Evolutionary conservation across 140 eudicot species (phyloP), one percentile per base, ranked within the genome.

Genomic region (Ambrosia hybrid): DNA sequence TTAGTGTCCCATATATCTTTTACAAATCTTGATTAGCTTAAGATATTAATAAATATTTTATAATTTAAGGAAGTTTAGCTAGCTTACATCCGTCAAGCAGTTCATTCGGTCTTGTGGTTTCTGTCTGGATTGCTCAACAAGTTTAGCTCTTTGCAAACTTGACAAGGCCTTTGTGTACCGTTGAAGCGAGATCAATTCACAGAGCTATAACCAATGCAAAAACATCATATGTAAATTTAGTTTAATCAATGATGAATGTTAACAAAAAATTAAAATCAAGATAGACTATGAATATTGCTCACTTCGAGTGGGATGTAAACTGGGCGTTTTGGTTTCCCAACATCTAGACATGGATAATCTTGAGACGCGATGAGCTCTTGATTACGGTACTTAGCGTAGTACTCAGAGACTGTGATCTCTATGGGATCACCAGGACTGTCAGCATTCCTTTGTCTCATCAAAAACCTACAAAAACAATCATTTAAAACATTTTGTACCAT

Each of bases 31-130:
- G 6, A 70, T 41, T 30, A 30, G 2, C 34, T 1, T 30, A 30
- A 30, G 0, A 30, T 30, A 30, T 30, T 30, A 30, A 30, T 30
- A 0, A 30, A 21, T 21, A 21, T 21, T 55, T 52, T 14, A 3
- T 3, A 3, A 49, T 3, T 3, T 21, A 6, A 57, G 61, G 51
- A 48, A 51, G 66, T 43, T 43, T 43, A 6, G 48, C 48, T 15
- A 57, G 30, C 82, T 73, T 76, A 89, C 97, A 77, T 72, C 75
- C 1, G 74, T 76, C 80, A 91, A 79, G 0, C 82, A 80, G 2
- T 71, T 65, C 94, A 86, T 88, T 61, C 93, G 63, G 12, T 91
- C 96, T n/a, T 81, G 87, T 0, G 98, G 98, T 71, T 91, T 91
- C 41, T 86, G 95, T 9, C 95, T 78, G 0, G 98, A 91, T 34